These are phyloP conservation scores for Phialophora tarda DNA, from an alignment of 2,329 filamentous ascomycete species.

Conservation along the genomic window DNA sequence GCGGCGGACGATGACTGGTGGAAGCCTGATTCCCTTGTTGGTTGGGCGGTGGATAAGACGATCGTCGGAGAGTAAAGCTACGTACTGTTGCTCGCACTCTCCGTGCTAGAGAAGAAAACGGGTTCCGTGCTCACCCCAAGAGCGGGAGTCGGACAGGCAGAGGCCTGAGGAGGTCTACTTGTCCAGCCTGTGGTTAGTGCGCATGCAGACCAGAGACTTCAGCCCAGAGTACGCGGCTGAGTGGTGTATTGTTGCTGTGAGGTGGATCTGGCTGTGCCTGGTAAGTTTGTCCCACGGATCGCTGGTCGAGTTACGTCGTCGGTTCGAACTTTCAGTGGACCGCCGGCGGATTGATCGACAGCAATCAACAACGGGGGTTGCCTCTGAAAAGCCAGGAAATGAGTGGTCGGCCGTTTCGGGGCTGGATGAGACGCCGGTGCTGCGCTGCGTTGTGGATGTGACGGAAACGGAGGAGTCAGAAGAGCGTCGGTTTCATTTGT, in stretches of 20 bases:
- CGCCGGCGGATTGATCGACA: conserved; percentile 28
- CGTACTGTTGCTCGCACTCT: conserved; percentile 1
- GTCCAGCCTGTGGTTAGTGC: conserved; percentile 5
- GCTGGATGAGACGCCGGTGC: conserved; percentile 26
- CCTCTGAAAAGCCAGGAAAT: conserved; percentile 10
- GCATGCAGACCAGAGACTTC: neutral
- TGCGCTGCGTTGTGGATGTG: neutral
- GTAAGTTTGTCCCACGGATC: conserved; percentile 18
- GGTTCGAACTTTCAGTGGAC: conserved; percentile 12
- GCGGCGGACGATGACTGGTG: conserved; percentile 11
- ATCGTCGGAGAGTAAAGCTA: conserved; percentile 25
- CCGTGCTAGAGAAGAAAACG: conserved; percentile 8
- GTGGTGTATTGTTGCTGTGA: conserved; percentile 2
- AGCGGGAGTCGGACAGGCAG: conserved; percentile 4
- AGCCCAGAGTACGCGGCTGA: conserved; percentile 6
- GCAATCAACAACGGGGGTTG: conserved; percentile 13
- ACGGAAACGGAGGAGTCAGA: neutral
- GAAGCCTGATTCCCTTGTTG: conserved; percentile 9
- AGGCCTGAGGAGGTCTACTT: conserved; percentile 9
- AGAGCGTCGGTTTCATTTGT: neutral
- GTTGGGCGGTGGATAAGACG: conserved; percentile 18
- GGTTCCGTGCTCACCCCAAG: conserved; percentile 11
- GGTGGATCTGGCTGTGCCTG: conserved; percentile 11
- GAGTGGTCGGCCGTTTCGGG: conserved; percentile 23
- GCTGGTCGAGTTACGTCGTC: conserved; percentile 21